These are phyloP conservation scores for Candida pseudoglaebosa DNA, from an alignment of 805 yeast species.

Conservation along the genomic window DNA sequence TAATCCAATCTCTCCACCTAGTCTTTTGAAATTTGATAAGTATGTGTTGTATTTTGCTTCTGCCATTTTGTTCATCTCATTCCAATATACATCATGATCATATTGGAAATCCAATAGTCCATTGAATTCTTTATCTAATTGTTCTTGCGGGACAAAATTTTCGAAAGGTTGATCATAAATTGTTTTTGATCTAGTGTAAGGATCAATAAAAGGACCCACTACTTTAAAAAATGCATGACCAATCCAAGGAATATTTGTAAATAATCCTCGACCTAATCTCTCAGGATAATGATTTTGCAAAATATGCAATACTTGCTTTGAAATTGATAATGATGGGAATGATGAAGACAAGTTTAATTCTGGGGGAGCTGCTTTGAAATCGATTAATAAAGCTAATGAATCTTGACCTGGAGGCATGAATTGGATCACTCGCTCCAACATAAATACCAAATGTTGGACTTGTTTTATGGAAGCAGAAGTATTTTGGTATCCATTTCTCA, in stretches of 20 bases:
- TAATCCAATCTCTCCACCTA: constrained; percentile 49
- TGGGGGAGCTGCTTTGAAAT: constrained; percentile 46
- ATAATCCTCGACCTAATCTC: constrained; percentile 49
- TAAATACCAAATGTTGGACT: constrained; percentile 53
- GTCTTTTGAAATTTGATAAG: constrained; percentile 33
- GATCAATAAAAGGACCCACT: constrained; percentile 56
- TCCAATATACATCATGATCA: constrained; percentile 52
- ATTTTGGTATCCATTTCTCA: constrained; percentile 53
- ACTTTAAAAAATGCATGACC: constrained; percentile 54
- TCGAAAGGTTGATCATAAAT: constrained; percentile 56
- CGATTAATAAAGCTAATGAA: constrained; percentile 50
- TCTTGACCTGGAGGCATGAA: constrained; percentile 60
- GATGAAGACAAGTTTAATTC: constrained; percentile 34
- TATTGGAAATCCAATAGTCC: constrained; percentile 50
- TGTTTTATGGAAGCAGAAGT: constrained; percentile 49
- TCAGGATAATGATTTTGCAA: constrained; percentile 59
- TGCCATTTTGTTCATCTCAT: constrained; percentile 43
- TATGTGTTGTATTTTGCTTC: constrained; percentile 31
- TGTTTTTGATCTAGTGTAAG: constrained; percentile 54
- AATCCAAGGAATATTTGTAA: constrained; percentile 55
- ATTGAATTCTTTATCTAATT: constrained; percentile 47
- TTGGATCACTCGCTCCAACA: constrained; percentile 51
- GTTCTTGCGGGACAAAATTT: constrained; percentile 49
- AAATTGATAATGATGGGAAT: constrained; percentile 48
- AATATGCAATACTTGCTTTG: constrained; percentile 47